phyloP scores from a whole-genome alignment of 352 stramenopile species.

The Globisporangium abappressorium region DNA sequence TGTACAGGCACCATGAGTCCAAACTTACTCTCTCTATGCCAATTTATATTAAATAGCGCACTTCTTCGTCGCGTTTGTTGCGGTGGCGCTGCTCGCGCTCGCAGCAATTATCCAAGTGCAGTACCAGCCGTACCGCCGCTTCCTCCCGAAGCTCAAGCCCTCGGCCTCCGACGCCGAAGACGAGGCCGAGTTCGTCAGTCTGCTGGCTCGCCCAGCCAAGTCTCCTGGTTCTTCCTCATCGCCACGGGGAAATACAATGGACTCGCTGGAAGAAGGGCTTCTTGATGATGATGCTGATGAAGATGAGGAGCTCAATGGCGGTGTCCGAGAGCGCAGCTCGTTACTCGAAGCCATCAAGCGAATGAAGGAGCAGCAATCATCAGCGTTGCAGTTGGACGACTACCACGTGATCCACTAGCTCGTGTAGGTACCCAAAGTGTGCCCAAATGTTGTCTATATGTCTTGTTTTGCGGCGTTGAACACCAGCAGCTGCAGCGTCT shows the following conservation, averaged over 20 bases:
- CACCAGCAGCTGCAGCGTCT: slow-evolving; percentile 58
- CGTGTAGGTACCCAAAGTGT: neutral
- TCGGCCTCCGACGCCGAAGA: slow-evolving; percentile 12
- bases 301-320: neutral
- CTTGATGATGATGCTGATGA: neutral
- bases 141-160: slow-evolving; percentile 7
- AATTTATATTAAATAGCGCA: slow-evolving; percentile 15
- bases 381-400: slow-evolving; percentile 18
- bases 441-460: neutral
- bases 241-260: slow-evolving; percentile 4
- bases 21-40: neutral
- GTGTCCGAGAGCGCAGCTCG: slow-evolving; percentile 6
- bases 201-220: slow-evolving; percentile 7
- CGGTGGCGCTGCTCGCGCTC: slow-evolving; percentile 17
- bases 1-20: neutral
- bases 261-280: slow-evolving; percentile 21
- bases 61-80: slow-evolving; percentile 22
- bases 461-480: slow-evolving; percentile 30
- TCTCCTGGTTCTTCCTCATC: neutral
- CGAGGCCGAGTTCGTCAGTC: slow-evolving; percentile 14
- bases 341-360: slow-evolving; percentile 32
- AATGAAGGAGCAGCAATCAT: slow-evolving; percentile 24
- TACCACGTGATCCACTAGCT: slow-evolving; percentile 38
- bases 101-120: slow-evolving; percentile 20
- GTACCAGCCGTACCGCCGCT: slow-evolving; percentile 17